Conservation (phyloP, 140 eudicot species). For the Eryngium alpinum region DNA sequence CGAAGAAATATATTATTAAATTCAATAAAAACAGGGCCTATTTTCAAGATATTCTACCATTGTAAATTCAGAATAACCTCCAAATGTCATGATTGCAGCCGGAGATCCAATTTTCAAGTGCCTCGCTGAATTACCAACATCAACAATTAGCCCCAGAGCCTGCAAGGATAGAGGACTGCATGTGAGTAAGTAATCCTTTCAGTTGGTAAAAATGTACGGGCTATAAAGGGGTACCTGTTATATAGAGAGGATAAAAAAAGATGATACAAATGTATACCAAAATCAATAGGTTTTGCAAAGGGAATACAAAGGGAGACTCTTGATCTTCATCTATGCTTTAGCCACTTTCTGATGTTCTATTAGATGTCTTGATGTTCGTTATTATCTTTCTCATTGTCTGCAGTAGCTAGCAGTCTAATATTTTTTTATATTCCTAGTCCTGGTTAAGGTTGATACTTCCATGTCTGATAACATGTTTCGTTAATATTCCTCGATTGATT, state of each 20-base stretch:
- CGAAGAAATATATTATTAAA: background rate
- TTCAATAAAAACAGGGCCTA: background rate
- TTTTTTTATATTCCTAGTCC: no score
- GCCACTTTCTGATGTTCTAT: no score
- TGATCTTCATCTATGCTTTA: no score
- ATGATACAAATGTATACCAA: background rate
- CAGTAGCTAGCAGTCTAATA: no score
- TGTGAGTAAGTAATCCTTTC: background rate
- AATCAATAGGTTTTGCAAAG: background rate
- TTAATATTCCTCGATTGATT: no score
- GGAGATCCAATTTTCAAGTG: slow-evolving; percentile 73
- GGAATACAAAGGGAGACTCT: background rate
- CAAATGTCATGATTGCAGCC: slow-evolving; percentile 92
- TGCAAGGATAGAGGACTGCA: slow-evolving; percentile 21
- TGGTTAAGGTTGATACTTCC: no score
- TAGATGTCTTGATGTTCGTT: no score
- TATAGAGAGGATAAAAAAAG: background rate
- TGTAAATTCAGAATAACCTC: slow-evolving; percentile 82
- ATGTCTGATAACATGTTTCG: no score
- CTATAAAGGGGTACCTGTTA: background rate
- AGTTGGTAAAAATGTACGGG: no score
- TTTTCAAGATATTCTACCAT: slow-evolving; percentile 38
- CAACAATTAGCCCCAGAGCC: slow-evolving; percentile 96
- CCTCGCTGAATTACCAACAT: slow-evolving; percentile 72
- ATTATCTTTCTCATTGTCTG: no score